Evolutionary conservation across 768 basidiomycete species (phyloP), one percentile per base, ranked within the genome.

Genomic region (Neoboletus subvelutipes): DNA sequence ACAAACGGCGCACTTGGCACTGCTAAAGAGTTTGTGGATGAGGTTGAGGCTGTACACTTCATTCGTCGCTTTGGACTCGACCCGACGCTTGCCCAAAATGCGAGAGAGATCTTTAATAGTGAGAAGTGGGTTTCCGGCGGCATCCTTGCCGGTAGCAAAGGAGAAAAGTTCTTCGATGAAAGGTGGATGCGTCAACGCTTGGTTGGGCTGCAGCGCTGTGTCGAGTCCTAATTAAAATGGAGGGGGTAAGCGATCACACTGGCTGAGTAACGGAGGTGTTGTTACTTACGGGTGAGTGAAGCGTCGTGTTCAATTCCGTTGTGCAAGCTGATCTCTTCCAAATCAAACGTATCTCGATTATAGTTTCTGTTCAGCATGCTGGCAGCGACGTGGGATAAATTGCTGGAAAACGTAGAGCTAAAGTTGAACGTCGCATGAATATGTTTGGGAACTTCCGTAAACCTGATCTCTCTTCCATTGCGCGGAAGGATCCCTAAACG

Each of bases 371-470:
- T 75, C 53, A 92, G 69, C 74, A 85, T 75, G 7, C 75, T 67
- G 8, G 90, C 86, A 2, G 79, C 76, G 64, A 73, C 82, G 51
- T 80, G 81, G 28, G 84, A 80, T 0, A 85, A 82, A 66, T 80
- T 88, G 64, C 74, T 77, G 64, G 83, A 84, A 74, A 91, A 88
- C 1, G 82, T 78, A 1, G 86, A 76, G 6, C 82, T 75, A 54
- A 90, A 88, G 72, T 92, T 92, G 76, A 78, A 92, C 1, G 86
- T 83, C 26, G 74, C 48, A 1, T 77, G 76, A 61, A 87, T 73
- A 7, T 64, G 71, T 6, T 50, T 40, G 5, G 60, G 64, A 22
- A 79, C 52, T 26, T 80, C 72, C 15, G 62, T 63, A 62, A 91
- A 92, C 12, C 77, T 76, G 69, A 93, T 85, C 58, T 83, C 83